Conservation (phyloP, 257 asterid species). For the Apocynum venetum region DNA sequence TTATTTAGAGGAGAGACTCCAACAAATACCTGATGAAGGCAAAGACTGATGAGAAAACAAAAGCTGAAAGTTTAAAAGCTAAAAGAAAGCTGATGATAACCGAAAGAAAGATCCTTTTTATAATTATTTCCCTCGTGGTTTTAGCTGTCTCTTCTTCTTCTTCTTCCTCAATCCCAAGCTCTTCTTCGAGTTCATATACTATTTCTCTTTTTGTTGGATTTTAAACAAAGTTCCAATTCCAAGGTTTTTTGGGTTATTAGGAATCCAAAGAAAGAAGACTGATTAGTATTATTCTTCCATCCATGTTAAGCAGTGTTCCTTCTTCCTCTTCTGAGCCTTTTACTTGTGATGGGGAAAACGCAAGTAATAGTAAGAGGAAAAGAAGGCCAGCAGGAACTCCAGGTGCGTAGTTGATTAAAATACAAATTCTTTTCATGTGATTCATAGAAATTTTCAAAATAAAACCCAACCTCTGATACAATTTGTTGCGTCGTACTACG, state of each 20-base stretch:
- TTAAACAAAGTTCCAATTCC: background rate
- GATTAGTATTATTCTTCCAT: background rate
- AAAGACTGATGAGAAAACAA: constrained; percentile 28
- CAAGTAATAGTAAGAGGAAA: constrained; percentile 37
- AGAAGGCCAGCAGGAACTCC: constrained; percentile 93
- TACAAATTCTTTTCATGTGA: too few relatives aligned
- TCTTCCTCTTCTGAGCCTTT: constrained; percentile 51
- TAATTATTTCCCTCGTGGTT: constrained; percentile 26
- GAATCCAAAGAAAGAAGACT: too few relatives aligned
- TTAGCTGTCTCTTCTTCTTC: constrained; percentile 27
- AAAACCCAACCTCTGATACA: too few relatives aligned
- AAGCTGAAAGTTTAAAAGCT: constrained; percentile 44
- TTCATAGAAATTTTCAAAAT: too few relatives aligned
- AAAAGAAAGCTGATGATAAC: constrained; percentile 54
- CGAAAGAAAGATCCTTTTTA: constrained; percentile 45
- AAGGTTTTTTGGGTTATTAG: too few relatives aligned
- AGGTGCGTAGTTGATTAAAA: constrained; percentile 30
- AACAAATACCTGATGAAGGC: background rate
- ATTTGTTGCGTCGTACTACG: too few relatives aligned
- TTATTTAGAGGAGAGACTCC: background rate
- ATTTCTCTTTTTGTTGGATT: background rate
- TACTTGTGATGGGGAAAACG: constrained; percentile 34
- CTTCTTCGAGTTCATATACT: background rate
- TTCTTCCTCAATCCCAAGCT: constrained; percentile 7
- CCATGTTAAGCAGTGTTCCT: constrained; percentile 42